Conservation (phyloP, 2,329 filamentous ascomycete species). For the Stromatinia cepivora region DNA sequence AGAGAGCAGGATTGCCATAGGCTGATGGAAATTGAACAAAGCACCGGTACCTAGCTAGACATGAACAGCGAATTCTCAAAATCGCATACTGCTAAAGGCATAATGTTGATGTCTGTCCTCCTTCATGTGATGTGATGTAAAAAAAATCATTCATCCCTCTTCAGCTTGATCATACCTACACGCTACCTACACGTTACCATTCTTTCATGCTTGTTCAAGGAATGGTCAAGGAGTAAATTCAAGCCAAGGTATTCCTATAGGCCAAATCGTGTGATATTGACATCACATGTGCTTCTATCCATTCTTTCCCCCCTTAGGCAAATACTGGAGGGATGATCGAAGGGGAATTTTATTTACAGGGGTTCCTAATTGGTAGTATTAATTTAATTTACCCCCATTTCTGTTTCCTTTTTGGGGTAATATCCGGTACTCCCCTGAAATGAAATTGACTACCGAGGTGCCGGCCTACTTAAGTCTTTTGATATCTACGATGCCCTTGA, state of each 20-base stretch:
- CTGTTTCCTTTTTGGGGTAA: background rate
- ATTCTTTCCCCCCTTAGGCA: background rate
- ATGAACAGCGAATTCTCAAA: background rate
- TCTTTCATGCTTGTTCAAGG: background rate
- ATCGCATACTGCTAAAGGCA: background rate
- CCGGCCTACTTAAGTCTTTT: background rate
- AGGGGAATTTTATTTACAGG: background rate
- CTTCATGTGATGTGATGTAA: background rate
- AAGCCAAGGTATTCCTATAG: slow-evolving; percentile 5
- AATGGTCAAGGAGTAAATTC: background rate
- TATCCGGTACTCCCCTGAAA: background rate
- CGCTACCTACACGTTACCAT: background rate
- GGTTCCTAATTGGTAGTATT: background rate
- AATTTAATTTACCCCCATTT: background rate
- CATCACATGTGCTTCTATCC: background rate
- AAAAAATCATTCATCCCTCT: background rate
- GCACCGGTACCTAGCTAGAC: background rate
- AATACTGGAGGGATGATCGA: slow-evolving; percentile 3
- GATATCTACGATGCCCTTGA: background rate
- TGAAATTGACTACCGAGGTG: background rate
- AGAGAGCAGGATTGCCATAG: background rate
- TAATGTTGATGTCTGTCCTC: slow-evolving; percentile 4
- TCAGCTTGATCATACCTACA: background rate
- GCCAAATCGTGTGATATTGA: slow-evolving; percentile 8
- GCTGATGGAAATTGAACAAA: background rate